Percentiles rank a stretch among this genome's conserved stretches.
These are phyloP conservation scores for Cylindrodendrum hubeiense DNA, from an alignment of 2,329 filamentous ascomycete species.

Conservation along the genomic window DNA sequence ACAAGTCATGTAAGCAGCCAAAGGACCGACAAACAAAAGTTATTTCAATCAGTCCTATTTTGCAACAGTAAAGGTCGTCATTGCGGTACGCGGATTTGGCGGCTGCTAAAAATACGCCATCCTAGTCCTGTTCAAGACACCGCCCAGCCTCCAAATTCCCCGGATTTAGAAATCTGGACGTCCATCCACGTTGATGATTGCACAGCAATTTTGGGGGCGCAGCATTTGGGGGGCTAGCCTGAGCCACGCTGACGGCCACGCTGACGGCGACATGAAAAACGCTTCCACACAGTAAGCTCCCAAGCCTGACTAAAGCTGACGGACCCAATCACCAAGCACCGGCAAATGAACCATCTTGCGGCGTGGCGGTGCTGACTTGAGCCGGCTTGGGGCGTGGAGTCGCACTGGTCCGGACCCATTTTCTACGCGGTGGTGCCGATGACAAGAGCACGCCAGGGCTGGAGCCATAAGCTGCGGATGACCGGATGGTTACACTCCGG, in stretches of 20 bases:
- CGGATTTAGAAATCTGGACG: conserved; percentile 11
- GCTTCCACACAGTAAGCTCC: conserved; percentile 5
- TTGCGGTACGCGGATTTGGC: not conserved
- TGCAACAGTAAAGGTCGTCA: too few relatives aligned
- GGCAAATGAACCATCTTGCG: not conserved
- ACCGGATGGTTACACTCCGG: not conserved
- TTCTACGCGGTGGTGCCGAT: too few relatives aligned
- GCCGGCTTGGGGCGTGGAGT: conserved; percentile 13
- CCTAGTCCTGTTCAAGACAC: not conserved
- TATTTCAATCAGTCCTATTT: too few relatives aligned
- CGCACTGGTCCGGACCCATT: too few relatives aligned
- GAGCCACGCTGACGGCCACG: conserved; percentile 16
- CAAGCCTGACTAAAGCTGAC: not conserved
- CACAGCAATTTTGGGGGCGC: conserved; percentile 7
- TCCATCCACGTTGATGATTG: not conserved
- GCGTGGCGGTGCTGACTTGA: conserved; percentile 18
- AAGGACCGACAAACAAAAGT: too few relatives aligned
- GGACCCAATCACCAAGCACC: conserved; percentile 4
- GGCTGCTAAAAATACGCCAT: conserved; percentile 20
- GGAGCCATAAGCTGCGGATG: not conserved
- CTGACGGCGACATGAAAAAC: conserved; percentile 1
- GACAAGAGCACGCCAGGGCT: conserved; percentile 3
- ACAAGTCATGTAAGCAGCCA: too few relatives aligned
- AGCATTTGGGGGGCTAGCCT: conserved; percentile 18
- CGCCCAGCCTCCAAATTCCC: conserved; percentile 12